Conservation (phyloP, 805 yeast species). For the Lipomyces anomalus region DNA sequence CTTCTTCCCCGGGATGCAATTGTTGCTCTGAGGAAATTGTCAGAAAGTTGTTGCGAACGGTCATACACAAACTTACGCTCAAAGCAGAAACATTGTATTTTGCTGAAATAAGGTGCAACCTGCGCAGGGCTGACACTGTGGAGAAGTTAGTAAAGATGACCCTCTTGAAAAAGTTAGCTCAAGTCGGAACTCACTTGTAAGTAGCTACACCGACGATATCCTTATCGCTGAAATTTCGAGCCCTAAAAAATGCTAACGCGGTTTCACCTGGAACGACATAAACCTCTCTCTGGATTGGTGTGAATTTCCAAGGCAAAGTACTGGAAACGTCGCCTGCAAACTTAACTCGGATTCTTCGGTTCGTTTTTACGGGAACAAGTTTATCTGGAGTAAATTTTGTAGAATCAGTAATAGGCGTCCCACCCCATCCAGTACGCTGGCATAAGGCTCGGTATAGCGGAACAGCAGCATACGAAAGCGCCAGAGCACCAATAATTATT, state of each 20-base stretch:
- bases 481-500: slow-evolving; percentile 62
- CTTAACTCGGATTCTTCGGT: slow-evolving; percentile 70
- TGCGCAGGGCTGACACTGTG: slow-evolving; percentile 86
- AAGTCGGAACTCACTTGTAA: slow-evolving; percentile 37
- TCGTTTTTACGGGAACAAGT: slow-evolving; percentile 79
- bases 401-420: slow-evolving; percentile 84
- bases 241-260: slow-evolving; percentile 91
- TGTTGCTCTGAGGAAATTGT: slow-evolving; percentile 57
- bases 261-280: slow-evolving; percentile 95
- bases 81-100: slow-evolving; percentile 96
- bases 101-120: slow-evolving; percentile 92
- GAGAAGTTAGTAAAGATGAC: background rate
- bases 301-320: slow-evolving; percentile 88
- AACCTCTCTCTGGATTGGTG: slow-evolving; percentile 91
- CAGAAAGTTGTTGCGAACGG: background rate
- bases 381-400: slow-evolving; percentile 79
- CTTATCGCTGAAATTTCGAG: slow-evolving; percentile 75
- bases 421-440: slow-evolving; percentile 94
- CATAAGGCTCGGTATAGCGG: slow-evolving; percentile 89
- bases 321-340: slow-evolving; percentile 92
- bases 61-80: slow-evolving; percentile 38
- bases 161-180: background rate
- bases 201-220: slow-evolving; percentile 99
- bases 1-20: slow-evolving; percentile 91
- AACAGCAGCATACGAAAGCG: slow-evolving; percentile 83